Conservation (phyloP, 768 basidiomycete genomes). For the Austroboletus eburneus region DNA sequence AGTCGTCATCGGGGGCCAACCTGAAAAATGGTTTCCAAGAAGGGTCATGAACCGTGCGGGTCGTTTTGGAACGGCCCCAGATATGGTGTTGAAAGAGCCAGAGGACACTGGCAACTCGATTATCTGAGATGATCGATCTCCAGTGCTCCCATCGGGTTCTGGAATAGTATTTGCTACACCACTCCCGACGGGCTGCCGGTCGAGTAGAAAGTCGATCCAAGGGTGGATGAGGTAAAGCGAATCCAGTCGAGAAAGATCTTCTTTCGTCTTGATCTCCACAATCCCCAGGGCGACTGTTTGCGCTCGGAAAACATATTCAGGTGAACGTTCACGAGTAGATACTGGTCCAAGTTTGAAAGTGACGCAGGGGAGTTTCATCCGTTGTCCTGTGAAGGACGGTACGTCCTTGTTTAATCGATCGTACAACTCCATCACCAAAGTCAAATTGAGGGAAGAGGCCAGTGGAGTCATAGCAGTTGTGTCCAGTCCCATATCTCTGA, state of each 20-base stretch:
- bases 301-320: not conserved
- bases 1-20: not conserved
- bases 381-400: not conserved
- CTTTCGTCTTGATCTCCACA: not conserved
- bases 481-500: not conserved
- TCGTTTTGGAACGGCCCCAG: not conserved
- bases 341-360: not conserved
- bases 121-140: not conserved
- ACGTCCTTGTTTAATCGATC: not conserved
- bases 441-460: not conserved
- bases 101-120: not conserved
- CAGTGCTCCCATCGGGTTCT: not conserved
- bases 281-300: not conserved
- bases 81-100: not conserved
- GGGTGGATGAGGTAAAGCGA: constrained; percentile 2
- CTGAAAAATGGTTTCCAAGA: not conserved
- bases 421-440: not conserved
- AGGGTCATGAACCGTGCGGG: not conserved
- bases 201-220: constrained; percentile 7
- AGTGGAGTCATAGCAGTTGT: not conserved
- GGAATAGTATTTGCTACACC: not conserved
- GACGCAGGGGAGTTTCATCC: not conserved
- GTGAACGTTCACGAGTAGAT: not conserved
- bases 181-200: not conserved
- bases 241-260: constrained; percentile 1